Base-by-base conservation (phyloP, 768 basidiomycete species). In the Suillus subaureus region DNA sequence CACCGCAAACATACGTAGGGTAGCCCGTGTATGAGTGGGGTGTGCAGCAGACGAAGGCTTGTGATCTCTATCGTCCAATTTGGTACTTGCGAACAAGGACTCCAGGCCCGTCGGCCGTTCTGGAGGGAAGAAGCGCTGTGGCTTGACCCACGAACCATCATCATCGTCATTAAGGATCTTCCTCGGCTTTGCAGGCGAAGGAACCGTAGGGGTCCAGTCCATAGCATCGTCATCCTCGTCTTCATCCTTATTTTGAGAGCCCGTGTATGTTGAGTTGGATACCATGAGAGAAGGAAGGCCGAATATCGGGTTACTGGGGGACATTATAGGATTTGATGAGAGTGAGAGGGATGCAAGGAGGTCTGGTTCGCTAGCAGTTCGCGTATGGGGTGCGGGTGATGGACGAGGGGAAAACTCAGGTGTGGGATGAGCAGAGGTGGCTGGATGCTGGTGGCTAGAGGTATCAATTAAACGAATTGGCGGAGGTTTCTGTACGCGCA, bases 31-130 rank as follows among this genome's bases (percentile, higher is more conserved):
- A 60, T 31, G 54, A 3, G 55, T 35, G 21, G 60, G 13, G 4
- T 61, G 68, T 40, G 37, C 12, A 0, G 65, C 31, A 42, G 39
- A 42, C 6, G 39, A 58, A 16, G 26, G 21, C 16, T 18, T 69
- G 3, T 31, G 12, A 12, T 67, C 54, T 57, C 62, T 67, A 61
- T 87, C 87, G 61, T 89, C 87, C 9, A 90, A 77, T 60, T 81
- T 83, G 13, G 90, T 87, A 67, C 79, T 81, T 64, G 87, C 87
- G 67, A 93, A 89, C 18, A 93, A 76, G 43, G 82, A 80, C 74
- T 93, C 91, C 9, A 93, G 81, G 16, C 91, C 91, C 1, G 91
- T 93, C 1, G 91, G 89, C 66, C 86, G 84, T 73, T 92, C 91
- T 0, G 91, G 91, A 18, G 90, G 84, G 69, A 92, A 93, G 72